phyloP scores from a whole-genome alignment of 352 stramenopile genomes.

The Phytophthora agathidicida region DNA sequence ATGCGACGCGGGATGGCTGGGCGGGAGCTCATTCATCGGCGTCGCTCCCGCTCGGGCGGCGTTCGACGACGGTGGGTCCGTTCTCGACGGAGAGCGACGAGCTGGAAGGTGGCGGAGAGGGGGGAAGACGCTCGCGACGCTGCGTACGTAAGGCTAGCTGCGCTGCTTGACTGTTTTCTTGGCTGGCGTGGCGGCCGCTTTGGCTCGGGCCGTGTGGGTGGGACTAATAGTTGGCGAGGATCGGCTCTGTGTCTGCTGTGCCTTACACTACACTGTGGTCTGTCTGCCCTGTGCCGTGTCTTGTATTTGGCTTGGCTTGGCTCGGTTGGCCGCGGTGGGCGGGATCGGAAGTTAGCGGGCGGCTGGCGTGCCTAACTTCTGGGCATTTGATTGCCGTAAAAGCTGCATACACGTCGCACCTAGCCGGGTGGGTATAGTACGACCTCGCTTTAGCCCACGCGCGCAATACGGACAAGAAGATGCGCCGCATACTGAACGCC shows the following conservation, averaged over 20 bases:
- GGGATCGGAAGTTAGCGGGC: conserved; percentile 38
- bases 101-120: too few species aligned
- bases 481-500: conserved; percentile 1
- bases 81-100: too few species aligned
- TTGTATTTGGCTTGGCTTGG: too few species aligned
- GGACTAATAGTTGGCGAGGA: conserved; percentile 49
- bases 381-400: conserved; percentile 47
- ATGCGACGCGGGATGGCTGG: conserved; percentile 28
- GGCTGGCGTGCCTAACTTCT: conserved; percentile 34
- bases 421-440: conserved; percentile 15
- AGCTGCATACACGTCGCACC: conserved; percentile 34
- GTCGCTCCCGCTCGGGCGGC: conserved; percentile 22
- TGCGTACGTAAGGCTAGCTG: conserved; percentile 5
- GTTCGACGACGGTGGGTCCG: too few species aligned
- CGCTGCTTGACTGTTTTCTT: conserved; percentile 34
- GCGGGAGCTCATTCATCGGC: conserved; percentile 52
- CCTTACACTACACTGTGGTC: conserved; percentile 30
- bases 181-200: conserved; percentile 31
- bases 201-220: conserved; percentile 38
- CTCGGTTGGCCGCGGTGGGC: conserved; percentile 23
- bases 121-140: conserved; percentile 5
- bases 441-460: conserved; percentile 2
- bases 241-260: conserved; percentile 38
- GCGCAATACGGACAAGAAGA: conserved; percentile 3
- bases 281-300: conserved; percentile 36